Percentiles rank a stretch among this genome's conserved stretches.
phyloP scores from a whole-genome alignment of 23 red algal species.

The Gracilaria gracilis region DNA sequence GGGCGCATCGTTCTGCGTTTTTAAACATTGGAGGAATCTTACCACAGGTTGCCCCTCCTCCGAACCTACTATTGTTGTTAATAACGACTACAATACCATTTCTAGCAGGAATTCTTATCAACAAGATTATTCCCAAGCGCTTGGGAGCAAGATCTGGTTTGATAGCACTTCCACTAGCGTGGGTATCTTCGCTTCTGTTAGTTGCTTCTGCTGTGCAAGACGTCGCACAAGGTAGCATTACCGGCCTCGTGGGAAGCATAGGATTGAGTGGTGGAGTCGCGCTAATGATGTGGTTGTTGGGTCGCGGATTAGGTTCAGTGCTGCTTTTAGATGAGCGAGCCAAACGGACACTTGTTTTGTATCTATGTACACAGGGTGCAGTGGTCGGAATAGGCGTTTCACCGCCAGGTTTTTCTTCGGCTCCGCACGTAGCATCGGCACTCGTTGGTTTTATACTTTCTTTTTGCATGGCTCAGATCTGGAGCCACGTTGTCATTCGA shows the following conservation, averaged over 20 bases:
- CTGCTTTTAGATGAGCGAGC: constrained; percentile 64
- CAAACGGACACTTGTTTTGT: constrained; percentile 66
- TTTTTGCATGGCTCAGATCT: constrained; percentile 43
- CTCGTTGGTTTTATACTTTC: constrained; percentile 36
- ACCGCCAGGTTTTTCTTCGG: constrained; percentile 47
- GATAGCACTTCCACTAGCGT: constrained; percentile 46
- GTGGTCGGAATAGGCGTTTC: constrained; percentile 55
- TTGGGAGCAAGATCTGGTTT: constrained; percentile 29
- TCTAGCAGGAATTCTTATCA: constrained; percentile 32
- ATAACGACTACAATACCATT: constrained; percentile 47
- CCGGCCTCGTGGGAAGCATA: constrained; percentile 48
- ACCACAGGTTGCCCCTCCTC: constrained; percentile 59
- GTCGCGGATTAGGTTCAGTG: constrained; percentile 40
- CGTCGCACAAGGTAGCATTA: constrained; percentile 31
- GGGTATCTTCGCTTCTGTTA: constrained; percentile 48
- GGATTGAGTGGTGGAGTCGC: constrained; percentile 60
- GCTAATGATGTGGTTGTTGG: constrained; percentile 64
- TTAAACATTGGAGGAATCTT: constrained; percentile 57
- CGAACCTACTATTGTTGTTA: constrained; percentile 18
- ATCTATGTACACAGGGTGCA: constrained; percentile 69
- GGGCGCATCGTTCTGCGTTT: constrained; percentile 61
- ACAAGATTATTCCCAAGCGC: constrained; percentile 13
- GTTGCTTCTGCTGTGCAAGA: constrained; percentile 39
- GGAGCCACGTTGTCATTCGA: constrained; percentile 65
- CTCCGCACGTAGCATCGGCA: constrained; percentile 47